These are phyloP conservation scores for Populus pruinosa DNA, from an alignment of 345 rosid genomes.

Conservation along the genomic window DNA sequence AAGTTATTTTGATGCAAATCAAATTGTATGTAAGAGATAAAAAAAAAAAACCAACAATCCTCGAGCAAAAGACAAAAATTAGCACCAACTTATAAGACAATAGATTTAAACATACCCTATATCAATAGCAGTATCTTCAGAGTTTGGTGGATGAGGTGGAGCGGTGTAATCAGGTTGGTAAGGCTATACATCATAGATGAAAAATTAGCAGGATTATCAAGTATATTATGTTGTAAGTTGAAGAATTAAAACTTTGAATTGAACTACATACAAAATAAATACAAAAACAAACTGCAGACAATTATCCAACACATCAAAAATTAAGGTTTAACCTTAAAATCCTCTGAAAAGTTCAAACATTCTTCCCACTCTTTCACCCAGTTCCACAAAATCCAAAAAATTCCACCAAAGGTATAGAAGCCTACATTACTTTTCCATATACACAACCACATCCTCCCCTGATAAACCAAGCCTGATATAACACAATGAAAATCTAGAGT, in stretches of 20 bases:
- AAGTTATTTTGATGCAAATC: background rate
- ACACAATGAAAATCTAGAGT: background rate
- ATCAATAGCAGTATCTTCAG: conserved; percentile 77
- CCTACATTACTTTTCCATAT: background rate
- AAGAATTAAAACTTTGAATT: too few species aligned
- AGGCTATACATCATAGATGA: conserved; percentile 41
- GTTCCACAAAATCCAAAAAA: background rate
- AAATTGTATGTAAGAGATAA: background rate
- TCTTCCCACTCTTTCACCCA: background rate
- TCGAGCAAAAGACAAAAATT: background rate
- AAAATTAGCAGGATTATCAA: conserved; percentile 8
- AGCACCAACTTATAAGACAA: background rate
- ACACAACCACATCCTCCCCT: background rate
- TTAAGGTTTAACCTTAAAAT: background rate
- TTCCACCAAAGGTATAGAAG: background rate
- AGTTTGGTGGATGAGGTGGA: conserved; percentile 51
- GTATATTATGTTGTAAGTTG: background rate
- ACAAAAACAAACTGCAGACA: background rate
- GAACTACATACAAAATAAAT: background rate
- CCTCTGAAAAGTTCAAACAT: background rate
- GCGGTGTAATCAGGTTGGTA: conserved; percentile 84
- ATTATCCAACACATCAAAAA: background rate
- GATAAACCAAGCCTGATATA: background rate
- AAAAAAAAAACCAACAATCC: background rate
- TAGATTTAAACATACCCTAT: conserved; percentile 55